A percentile compares a stretch with the other conserved stretches of the same genome.
These are phyloP conservation scores for Raddia guianensis DNA, from an alignment of 176 grass and related monocot genomes.

Conservation along the genomic window DNA sequence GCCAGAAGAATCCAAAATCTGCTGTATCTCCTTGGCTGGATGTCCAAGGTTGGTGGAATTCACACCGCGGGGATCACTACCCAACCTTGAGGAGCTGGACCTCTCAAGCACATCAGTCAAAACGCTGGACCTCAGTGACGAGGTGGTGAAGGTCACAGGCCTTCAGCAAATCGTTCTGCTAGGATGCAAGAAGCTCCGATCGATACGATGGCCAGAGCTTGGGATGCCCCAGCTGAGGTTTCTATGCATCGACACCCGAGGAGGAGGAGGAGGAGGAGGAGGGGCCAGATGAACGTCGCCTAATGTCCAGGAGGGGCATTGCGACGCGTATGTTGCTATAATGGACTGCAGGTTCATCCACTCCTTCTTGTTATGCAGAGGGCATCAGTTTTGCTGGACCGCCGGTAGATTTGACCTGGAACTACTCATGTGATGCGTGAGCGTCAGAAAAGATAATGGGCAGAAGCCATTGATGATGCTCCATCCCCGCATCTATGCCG, in stretches of 20 bases:
- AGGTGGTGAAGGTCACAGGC: background rate
- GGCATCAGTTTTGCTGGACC: background rate
- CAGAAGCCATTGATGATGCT: background rate
- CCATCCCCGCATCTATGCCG: background rate
- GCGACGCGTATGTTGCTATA: background rate
- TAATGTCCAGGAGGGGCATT: background rate
- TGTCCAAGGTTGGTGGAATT: too few species aligned
- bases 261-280: too few species aligned
- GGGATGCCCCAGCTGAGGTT: background rate
- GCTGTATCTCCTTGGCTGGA: too few species aligned
- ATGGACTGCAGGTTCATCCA: background rate
- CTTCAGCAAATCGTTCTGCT: background rate
- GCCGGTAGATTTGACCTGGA: too few species aligned
- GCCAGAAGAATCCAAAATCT: background rate
- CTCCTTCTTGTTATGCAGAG: background rate
- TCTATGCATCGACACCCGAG: background rate
- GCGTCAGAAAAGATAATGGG: too few species aligned
- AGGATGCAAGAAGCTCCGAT: background rate
- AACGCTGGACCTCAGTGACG: background rate
- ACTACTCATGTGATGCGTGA: background rate
- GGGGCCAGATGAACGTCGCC: background rate
- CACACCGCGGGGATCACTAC: too few species aligned
- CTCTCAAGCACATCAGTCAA: background rate
- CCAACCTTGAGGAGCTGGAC: background rate
- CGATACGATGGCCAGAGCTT: background rate